These are phyloP conservation scores for Mortierella sp. DNA, from an alignment of 371 early-diverging fungal species.

Conservation along the genomic window DNA sequence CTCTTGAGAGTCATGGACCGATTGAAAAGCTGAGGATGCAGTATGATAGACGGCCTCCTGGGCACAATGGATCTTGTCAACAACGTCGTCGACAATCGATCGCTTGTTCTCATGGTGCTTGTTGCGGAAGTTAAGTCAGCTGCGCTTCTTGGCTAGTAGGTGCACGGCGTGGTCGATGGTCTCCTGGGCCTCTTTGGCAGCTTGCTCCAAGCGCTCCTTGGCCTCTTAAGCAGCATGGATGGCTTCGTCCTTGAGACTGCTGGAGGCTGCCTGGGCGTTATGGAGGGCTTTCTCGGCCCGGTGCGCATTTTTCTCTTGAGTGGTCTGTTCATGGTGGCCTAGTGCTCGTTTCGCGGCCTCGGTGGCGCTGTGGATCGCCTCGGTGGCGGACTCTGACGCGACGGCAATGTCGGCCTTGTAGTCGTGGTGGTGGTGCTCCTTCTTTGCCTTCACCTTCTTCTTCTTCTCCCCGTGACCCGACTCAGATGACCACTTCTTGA, in stretches of 20 bases:
- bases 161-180: not conserved
- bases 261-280: not conserved
- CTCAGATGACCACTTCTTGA: not conserved
- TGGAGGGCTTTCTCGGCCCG: not conserved
- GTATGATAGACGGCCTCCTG: not conserved
- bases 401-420: not conserved
- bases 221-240: not conserved
- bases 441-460: not conserved
- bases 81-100: not conserved
- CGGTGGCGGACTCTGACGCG: not conserved
- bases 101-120: not conserved
- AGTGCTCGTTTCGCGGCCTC: constrained; percentile 1
- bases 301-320: not conserved
- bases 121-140: not conserved
- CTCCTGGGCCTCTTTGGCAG: not conserved
- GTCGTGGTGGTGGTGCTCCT: not conserved
- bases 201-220: not conserved
- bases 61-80: not conserved
- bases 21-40: not conserved
- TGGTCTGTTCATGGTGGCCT: not conserved
- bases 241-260: not conserved
- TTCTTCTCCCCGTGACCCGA: not conserved
- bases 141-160: not conserved
- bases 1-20: constrained; percentile 7
- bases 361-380: constrained; percentile 2